Evolutionary conservation across 805 yeast species (phyloP).

Genomic region (Cyberlindnera sargentensis): DNA sequence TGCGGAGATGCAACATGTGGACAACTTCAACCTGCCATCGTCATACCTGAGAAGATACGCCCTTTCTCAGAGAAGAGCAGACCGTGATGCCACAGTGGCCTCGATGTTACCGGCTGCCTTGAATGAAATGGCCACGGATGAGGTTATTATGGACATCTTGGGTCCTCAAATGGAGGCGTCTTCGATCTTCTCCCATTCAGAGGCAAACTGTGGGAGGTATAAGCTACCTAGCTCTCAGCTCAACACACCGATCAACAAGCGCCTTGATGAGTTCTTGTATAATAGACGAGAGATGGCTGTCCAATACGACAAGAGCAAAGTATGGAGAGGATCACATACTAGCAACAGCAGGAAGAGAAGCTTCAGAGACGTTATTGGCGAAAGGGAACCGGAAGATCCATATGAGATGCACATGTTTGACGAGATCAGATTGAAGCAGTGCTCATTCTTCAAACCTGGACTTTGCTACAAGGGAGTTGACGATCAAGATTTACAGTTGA

Average conservation of each 20-base stretch:
- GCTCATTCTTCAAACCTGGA: conserved; percentile 17
- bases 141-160: background rate
- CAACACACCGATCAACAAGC: background rate
- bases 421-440: conserved; percentile 7
- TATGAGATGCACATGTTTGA: conserved; percentile 4
- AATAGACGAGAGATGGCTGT: conserved; percentile 7
- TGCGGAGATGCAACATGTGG: background rate
- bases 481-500: conserved; percentile 5
- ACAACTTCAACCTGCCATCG: background rate
- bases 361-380: conserved; percentile 9
- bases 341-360: conserved; percentile 11
- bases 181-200: background rate
- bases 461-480: background rate
- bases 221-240: background rate
- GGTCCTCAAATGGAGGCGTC: background rate
- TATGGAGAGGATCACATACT: background rate
- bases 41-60: conserved; percentile 1
- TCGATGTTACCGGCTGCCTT: background rate
- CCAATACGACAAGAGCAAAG: conserved; percentile 1
- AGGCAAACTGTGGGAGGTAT: background rate
- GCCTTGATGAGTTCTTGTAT: conserved; percentile 3
- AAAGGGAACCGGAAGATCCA: conserved; percentile 1
- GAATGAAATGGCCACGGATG: background rate
- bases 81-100: background rate
- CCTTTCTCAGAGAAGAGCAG: background rate